Percentiles rank a stretch among this genome's conserved stretches.
These are phyloP conservation scores for Striga asiatica DNA, from an alignment of 257 asterid genomes.

Conservation along the genomic window DNA sequence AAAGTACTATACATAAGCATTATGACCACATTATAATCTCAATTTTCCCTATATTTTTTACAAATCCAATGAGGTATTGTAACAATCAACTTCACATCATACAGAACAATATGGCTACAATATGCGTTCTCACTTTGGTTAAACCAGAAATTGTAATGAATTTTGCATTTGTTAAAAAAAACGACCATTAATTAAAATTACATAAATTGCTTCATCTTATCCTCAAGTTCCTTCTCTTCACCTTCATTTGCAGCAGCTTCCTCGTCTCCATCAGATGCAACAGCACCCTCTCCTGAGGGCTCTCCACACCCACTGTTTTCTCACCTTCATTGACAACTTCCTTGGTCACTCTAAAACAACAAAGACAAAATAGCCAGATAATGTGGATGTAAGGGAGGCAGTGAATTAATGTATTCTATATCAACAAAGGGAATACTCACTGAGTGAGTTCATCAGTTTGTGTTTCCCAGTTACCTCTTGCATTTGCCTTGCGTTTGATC, in stretches of 20 bases:
- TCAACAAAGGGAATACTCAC: constrained; percentile 45
- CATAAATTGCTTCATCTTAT: constrained; percentile 35
- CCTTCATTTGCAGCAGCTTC: constrained; percentile 40
- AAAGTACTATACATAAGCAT: too few species aligned
- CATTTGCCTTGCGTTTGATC: constrained; percentile 58
- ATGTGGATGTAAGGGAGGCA: not conserved
- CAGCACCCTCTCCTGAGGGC: constrained; percentile 35
- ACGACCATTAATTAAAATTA: not conserved
- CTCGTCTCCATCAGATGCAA: constrained; percentile 38
- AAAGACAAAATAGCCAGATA: not conserved
- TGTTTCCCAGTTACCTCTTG: constrained; percentile 75
- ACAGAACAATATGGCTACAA: not conserved
- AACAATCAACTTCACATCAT: not conserved
- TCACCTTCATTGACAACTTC: constrained; percentile 51
- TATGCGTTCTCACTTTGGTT: not conserved
- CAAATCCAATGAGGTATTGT: not conserved
- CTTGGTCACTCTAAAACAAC: constrained; percentile 31
- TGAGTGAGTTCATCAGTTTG: constrained; percentile 46
- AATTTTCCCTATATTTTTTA: too few species aligned
- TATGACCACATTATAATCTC: too few species aligned
- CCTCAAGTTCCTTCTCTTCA: constrained; percentile 57
- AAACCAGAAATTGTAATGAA: not conserved
- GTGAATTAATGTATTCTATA: not conserved
- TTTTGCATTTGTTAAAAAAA: not conserved
- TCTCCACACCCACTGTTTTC: constrained; percentile 41